Evolutionary conservation across 2,329 filamentous ascomycete genomes (phyloP).

Genomic region (Ophiostoma quercus): DNA sequence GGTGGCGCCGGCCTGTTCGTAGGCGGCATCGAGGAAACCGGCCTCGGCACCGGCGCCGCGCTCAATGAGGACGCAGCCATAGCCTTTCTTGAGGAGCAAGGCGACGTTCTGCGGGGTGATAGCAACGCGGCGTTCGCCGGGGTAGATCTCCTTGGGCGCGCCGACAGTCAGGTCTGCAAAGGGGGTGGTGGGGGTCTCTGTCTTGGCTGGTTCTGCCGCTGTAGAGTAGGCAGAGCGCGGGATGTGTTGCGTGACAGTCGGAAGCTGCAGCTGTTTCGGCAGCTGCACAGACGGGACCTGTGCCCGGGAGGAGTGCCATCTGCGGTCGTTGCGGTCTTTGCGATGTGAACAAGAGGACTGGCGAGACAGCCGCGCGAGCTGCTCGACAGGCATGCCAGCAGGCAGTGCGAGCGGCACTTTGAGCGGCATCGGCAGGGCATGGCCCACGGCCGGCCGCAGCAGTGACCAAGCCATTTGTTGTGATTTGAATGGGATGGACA

Average conservation of each 20-base stretch:
- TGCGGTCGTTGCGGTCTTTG: neutral
- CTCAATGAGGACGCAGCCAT: constrained; percentile 70
- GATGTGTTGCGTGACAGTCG: constrained; percentile 23
- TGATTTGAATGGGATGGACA: neutral
- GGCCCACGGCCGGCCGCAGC: constrained; percentile 28
- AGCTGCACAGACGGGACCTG: too few relatives aligned
- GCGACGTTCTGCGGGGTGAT: constrained; percentile 79
- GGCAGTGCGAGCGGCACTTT: constrained; percentile 13
- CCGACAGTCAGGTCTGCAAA: constrained; percentile 71
- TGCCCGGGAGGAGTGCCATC: neutral
- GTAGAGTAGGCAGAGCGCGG: constrained; percentile 9
- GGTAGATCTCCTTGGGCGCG: constrained; percentile 71
- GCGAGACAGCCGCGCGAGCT: constrained; percentile 23
- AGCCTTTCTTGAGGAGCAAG: constrained; percentile 79
- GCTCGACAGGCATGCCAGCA: constrained; percentile 22
- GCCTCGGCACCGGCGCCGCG: constrained; percentile 72
- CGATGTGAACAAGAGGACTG: neutral
- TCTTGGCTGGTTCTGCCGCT: constrained; percentile 21
- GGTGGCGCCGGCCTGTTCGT: constrained; percentile 71
- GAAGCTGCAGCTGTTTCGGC: constrained; percentile 5
- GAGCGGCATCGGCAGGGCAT: constrained; percentile 19
- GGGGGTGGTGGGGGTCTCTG: constrained; percentile 47
- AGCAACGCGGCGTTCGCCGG: constrained; percentile 75
- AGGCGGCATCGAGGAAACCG: constrained; percentile 71
- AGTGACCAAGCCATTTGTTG: constrained; percentile 26